These are phyloP conservation scores for Ophiostoma himal-ulmi DNA, from an alignment of 2,329 filamentous ascomycete species.

Conservation along the genomic window DNA sequence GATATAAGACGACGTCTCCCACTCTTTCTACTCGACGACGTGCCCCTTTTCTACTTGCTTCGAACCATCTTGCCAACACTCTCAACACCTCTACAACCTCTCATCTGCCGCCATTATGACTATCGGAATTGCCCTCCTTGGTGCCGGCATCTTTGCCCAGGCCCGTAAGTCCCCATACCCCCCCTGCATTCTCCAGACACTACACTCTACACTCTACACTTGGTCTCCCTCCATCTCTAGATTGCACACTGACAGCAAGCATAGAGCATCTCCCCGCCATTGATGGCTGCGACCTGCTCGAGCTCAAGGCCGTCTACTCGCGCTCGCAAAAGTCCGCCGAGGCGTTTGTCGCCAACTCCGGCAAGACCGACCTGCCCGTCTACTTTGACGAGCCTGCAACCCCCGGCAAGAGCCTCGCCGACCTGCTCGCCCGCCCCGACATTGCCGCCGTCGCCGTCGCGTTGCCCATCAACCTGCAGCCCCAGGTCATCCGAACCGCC, in stretches of 20 bases:
- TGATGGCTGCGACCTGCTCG: constrained; percentile 43
- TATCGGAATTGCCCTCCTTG: constrained; percentile 33
- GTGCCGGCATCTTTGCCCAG: constrained; percentile 35
- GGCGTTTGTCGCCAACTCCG: constrained; percentile 34
- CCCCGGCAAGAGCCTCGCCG: constrained; percentile 42
- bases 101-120: constrained; percentile 20
- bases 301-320: constrained; percentile 61
- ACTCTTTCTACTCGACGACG: background rate
- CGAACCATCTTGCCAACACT: background rate
- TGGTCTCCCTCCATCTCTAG: too few species aligned
- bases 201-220: background rate
- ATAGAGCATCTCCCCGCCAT: constrained; percentile 49
- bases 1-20: background rate
- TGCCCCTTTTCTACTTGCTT: background rate
- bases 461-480: constrained; percentile 59
- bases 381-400: constrained; percentile 52
- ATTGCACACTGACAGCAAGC: background rate
- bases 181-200: background rate
- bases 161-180: constrained; percentile 25
- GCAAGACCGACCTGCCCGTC: constrained; percentile 37
- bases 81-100: background rate
- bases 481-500: constrained; percentile 51
- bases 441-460: constrained; percentile 51
- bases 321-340: constrained; percentile 55
- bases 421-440: constrained; percentile 50